Evolutionary conservation across 805 yeast species (phyloP), one percentile per base, ranked within the genome.

Genomic region (Yamadazyma nakazawae): DNA sequence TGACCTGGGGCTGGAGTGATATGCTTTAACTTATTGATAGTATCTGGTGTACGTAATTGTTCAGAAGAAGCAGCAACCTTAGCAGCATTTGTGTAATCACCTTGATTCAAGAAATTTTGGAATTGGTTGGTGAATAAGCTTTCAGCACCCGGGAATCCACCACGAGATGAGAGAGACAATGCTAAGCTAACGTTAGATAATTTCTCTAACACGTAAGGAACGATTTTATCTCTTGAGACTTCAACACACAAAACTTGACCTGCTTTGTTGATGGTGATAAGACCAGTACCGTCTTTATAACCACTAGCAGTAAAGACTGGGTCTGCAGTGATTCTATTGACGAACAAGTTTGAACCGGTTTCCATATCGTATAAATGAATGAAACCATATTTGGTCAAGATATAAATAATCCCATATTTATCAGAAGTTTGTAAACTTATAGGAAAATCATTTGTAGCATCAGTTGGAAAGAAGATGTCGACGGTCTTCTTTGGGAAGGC

Each of bases 121-220:
- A 94, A 94, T 70, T 92, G 98, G 69, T 90, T 96, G 49, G 78
- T 72, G 68, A 94, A 91, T 53, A 94, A 76, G 59, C 82, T 84
- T 65, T 94, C 99, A 41, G 98, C 99, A 55, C 99, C 99, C 37
- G 96, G 94, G 60, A 94, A 80, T 1, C 96, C 96, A 61, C 97
- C 97, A 67, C 98, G 86, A 3, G 96, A 81, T 24, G 98, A 95
- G 54, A 94, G 79, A 10, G 89, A 76, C 50, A 94, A 75, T 2
- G 97, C 99, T 59, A 94, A 75, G 18, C 85, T 78, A 28, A 92
- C 89, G 62, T 94, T 92, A 45, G 92, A 83, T 52, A 94, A 77
- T 64, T 88, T 89, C 59, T 84, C 83, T 63, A 94, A 76, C 42
- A 94, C 84, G 66, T 95, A 95, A 43, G 96, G 96, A 51, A 94